phyloP scores from a whole-genome alignment of 179 eudicot species.

The Spergularia azorica region DNA sequence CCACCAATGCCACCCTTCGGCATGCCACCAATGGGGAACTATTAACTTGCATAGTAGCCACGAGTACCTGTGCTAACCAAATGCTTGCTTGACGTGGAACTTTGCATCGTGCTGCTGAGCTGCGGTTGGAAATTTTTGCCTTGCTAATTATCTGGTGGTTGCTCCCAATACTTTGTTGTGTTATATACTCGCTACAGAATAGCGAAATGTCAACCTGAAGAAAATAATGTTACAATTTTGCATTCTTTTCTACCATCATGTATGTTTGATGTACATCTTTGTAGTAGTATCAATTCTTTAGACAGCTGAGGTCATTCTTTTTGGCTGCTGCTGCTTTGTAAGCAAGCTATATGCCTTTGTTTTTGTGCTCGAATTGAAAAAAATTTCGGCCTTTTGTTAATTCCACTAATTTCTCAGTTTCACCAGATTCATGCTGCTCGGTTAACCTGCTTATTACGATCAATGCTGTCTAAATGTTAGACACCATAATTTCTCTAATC shows the following conservation, averaged over 20 bases:
- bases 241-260: constrained; percentile 21
- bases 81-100: constrained; percentile 12
- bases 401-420: constrained; percentile 16
- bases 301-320: constrained; percentile 30
- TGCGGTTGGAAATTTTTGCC: constrained; percentile 23
- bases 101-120: constrained; percentile 19
- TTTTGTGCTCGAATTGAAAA: constrained; percentile 16
- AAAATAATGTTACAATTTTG: constrained; percentile 31
- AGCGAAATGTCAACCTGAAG: constrained; percentile 12
- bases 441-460: background rate
- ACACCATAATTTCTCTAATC: background rate
- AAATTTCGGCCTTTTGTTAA: constrained; percentile 17
- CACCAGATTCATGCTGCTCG: background rate
- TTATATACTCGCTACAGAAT: constrained; percentile 22
- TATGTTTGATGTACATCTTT: constrained; percentile 36
- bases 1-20: constrained; percentile 95
- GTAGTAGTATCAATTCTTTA: constrained; percentile 31
- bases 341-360: constrained; percentile 20
- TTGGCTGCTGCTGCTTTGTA: constrained; percentile 24
- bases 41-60: constrained; percentile 34
- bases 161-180: constrained; percentile 9
- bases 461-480: background rate
- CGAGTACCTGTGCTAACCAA: background rate
- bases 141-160: constrained; percentile 22
- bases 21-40: constrained; percentile 94